Conservation (phyloP, 331 rosid species). For the Acacia pycnantha region DNA sequence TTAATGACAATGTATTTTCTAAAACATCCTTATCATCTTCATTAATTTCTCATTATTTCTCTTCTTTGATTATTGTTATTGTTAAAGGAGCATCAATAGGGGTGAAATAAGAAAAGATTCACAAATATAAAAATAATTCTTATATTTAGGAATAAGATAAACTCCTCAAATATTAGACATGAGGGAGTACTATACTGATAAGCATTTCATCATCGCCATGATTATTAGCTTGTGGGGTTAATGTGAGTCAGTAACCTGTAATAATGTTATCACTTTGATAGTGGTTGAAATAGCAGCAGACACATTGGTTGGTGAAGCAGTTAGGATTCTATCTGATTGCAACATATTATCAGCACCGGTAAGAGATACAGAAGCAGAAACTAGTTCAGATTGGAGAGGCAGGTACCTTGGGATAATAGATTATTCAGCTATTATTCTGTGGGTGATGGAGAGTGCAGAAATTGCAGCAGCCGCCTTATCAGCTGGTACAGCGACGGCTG, state of each 20-base stretch:
- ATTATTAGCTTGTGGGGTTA: constrained; percentile 8
- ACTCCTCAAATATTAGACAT: no score
- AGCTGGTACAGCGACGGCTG: constrained; percentile 81
- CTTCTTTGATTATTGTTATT: no score
- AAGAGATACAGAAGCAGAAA: constrained; percentile 50
- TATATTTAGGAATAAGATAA: no score
- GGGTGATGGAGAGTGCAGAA: constrained; percentile 97
- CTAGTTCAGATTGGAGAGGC: constrained; percentile 64
- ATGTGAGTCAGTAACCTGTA: constrained; percentile 23
- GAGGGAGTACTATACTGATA: background rate
- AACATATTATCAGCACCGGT: constrained; percentile 93
- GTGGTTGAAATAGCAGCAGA: constrained; percentile 86
- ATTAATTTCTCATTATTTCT: no score
- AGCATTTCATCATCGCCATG: constrained; percentile 11
- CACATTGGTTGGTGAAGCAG: constrained; percentile 67
- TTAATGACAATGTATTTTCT: no score
- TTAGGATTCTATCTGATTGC: constrained; percentile 69
- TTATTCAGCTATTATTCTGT: constrained; percentile 73
- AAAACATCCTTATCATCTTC: no score
- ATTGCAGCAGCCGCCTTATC: constrained; percentile 80
- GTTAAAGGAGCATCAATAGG: no score
- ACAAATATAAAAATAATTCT: no score
- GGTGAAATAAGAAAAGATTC: no score
- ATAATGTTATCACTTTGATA: constrained; percentile 24
- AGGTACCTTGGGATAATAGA: constrained; percentile 87